Conservation (phyloP, 148 eudicot species). For the Suaeda aralocaspica region DNA sequence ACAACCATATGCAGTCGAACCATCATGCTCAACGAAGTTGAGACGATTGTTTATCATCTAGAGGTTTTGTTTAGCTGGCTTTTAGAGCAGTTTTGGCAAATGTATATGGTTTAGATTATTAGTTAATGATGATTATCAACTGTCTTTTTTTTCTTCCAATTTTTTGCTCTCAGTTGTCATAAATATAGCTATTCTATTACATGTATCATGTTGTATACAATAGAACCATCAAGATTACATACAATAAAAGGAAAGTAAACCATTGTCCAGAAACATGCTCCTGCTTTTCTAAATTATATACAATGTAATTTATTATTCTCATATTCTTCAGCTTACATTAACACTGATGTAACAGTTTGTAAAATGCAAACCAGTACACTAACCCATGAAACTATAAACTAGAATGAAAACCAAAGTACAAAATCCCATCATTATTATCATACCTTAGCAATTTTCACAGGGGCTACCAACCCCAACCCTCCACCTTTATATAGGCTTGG, state of each 20-base stretch:
- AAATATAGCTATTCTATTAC: constrained; percentile 8
- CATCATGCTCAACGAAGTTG: constrained; percentile 37
- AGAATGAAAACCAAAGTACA: not conserved
- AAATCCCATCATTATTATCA: not conserved
- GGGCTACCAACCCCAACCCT: too few species aligned
- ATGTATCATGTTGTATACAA: constrained; percentile 10
- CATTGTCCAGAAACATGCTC: not conserved
- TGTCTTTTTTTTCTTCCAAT: not conserved
- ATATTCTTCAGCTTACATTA: not conserved
- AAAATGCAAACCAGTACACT: not conserved
- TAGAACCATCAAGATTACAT: constrained; percentile 9
- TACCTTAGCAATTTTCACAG: not conserved
- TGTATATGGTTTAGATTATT: constrained; percentile 29
- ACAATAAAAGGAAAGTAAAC: not conserved
- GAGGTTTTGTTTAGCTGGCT: constrained; percentile 8
- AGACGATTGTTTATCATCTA: constrained; percentile 10
- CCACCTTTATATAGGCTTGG: too few species aligned
- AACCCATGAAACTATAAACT: not conserved
- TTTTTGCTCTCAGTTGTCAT: not conserved
- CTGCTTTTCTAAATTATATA: not conserved
- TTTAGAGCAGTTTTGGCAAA: constrained; percentile 23
- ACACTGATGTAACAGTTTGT: not conserved
- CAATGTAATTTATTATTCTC: not conserved
- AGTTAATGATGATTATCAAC: constrained; percentile 2
- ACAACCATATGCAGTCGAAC: constrained; percentile 32